Evolutionary conservation across 73 alveolate genomes (phyloP).

Genomic region (Paramecium caudatum): DNA sequence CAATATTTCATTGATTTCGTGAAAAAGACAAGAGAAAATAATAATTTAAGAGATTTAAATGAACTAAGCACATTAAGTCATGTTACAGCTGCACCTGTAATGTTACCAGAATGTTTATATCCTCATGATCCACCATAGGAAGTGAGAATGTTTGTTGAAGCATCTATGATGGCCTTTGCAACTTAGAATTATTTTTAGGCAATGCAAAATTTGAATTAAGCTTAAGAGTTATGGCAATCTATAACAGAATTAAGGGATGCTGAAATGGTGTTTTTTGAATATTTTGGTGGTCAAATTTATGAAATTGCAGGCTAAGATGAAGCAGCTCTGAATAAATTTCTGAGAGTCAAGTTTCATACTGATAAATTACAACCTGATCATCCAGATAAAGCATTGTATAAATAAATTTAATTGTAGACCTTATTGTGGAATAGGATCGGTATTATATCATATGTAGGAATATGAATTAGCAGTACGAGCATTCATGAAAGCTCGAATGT

Average conservation of each 20-base stretch:
- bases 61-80: conserved; percentile 52
- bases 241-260: conserved; percentile 22
- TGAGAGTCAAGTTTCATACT: conserved; percentile 34
- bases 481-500: conserved; percentile 50
- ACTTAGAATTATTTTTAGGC: conserved; percentile 44
- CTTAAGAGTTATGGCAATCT: conserved; percentile 54
- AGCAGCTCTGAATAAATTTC: conserved; percentile 55
- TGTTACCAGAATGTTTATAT: conserved; percentile 60
- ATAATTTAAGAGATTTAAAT: conserved; percentile 22
- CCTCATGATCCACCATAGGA: conserved; percentile 53
- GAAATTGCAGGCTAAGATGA: conserved; percentile 64
- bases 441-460: conserved; percentile 60
- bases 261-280: conserved; percentile 58
- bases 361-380: conserved; percentile 53
- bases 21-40: neutral
- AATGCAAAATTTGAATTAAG: conserved; percentile 33
- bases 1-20: conserved; percentile 63
- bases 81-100: conserved; percentile 47
- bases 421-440: conserved; percentile 66
- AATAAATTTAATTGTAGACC: conserved; percentile 26
- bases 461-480: conserved; percentile 54
- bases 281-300: conserved; percentile 52
- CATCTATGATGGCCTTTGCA: conserved; percentile 38
- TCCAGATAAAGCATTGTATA: conserved; percentile 65
- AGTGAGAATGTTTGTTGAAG: conserved; percentile 33